Evolutionary conservation across 2,329 filamentous ascomycete species (phyloP).

Genomic region (Colletotrichum lupini): DNA sequence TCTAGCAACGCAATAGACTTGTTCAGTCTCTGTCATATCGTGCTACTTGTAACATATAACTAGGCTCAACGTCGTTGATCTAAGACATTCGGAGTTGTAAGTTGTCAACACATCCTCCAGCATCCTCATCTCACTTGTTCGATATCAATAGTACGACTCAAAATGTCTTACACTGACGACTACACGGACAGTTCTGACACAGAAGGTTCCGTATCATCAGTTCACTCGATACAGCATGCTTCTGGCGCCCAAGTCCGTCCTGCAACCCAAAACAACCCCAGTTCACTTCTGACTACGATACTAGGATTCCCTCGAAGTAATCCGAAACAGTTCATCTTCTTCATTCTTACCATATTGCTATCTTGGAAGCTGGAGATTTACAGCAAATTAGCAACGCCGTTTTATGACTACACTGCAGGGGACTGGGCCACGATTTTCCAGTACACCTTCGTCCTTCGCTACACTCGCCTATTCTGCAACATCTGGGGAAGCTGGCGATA

Average conservation of each 20-base stretch:
- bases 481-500: slow-evolving; percentile 46
- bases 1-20: not conserved
- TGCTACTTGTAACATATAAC: not conserved
- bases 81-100: not conserved
- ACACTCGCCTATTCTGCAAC: slow-evolving; percentile 3
- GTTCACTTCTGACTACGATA: no score
- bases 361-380: no score
- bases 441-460: slow-evolving; percentile 2
- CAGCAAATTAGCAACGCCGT: not conserved
- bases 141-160: not conserved
- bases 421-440: not conserved
- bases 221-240: no score
- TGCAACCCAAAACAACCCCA: no score
- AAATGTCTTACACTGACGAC: not conserved
- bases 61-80: not conserved
- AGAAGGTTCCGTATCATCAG: no score
- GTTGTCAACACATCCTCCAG: not conserved
- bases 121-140: not conserved
- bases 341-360: not conserved
- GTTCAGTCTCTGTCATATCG: not conserved
- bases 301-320: not conserved
- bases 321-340: not conserved
- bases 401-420: not conserved
- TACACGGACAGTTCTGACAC: not conserved
- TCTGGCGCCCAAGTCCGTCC: no score